Evolutionary conservation across 2,329 filamentous ascomycete species (phyloP).

Genomic region (Aspergillus floridensis): DNA sequence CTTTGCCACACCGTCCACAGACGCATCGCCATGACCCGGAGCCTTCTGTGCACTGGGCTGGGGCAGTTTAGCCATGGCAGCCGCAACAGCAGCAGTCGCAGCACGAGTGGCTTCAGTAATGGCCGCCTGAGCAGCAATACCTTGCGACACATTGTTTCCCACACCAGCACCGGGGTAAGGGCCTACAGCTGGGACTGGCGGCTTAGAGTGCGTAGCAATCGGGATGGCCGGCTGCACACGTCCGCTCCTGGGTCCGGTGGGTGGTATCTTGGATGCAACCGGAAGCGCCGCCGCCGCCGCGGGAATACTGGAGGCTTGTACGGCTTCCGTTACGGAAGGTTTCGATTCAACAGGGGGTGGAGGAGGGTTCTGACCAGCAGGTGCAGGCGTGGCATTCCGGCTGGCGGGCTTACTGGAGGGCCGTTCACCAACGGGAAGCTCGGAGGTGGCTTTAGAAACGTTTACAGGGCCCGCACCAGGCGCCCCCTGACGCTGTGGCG

Average conservation of each 20-base stretch:
- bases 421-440: conserved; percentile 44
- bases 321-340: conserved; percentile 37
- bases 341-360: conserved; percentile 40
- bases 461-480: conserved; percentile 27
- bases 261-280: conserved; percentile 22
- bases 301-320: conserved; percentile 28
- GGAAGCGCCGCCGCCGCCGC: conserved; percentile 22
- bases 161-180: conserved; percentile 28
- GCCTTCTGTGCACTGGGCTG: conserved; percentile 38
- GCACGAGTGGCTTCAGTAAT: conserved; percentile 49
- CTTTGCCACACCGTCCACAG: conserved; percentile 45
- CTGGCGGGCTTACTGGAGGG: conserved; percentile 34
- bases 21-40: conserved; percentile 30
- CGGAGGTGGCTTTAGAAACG: conserved; percentile 40
- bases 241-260: conserved; percentile 39
- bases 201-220: conserved; percentile 38
- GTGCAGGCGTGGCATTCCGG: conserved; percentile 34
- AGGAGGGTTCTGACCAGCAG: conserved; percentile 33
- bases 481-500: conserved; percentile 37
- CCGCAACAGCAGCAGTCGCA: conserved; percentile 51
- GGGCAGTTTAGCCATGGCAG: conserved; percentile 52
- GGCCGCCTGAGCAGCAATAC: conserved; percentile 31
- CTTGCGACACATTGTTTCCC: conserved; percentile 28
- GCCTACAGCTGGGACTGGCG: conserved; percentile 28
- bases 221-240: conserved; percentile 49